Percentiles rank a stretch among this genome's conserved stretches.
Conservation (phyloP, 176 grass and related monocot genomes). For the Musa beccarii region DNA sequence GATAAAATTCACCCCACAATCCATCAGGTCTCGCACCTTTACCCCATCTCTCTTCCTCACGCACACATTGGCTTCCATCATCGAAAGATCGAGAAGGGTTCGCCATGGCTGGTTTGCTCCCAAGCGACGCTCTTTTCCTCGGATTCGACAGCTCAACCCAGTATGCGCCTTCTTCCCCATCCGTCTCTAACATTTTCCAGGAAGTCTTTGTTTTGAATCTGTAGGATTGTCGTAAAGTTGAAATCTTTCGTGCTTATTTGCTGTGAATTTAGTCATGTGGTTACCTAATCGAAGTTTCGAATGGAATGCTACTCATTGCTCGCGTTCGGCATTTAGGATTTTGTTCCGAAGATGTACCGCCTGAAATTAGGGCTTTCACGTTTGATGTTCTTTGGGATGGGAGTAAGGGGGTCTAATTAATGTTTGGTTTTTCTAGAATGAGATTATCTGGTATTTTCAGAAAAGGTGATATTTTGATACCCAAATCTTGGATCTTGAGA, state of each 20-base stretch:
- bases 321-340: not conserved
- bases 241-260: not conserved
- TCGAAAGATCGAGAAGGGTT: not conserved
- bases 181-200: not conserved
- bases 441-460: not conserved
- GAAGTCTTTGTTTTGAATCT: not conserved
- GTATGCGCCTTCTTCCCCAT: slow-evolving; percentile 23
- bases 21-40: not conserved
- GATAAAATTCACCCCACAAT: too few species aligned
- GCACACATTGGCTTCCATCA: not conserved
- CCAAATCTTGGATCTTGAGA: not conserved
- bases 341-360: not conserved
- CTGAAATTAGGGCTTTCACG: not conserved
- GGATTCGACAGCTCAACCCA: slow-evolving; percentile 94
- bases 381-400: not conserved
- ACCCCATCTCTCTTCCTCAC: not conserved
- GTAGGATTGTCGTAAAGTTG: not conserved
- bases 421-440: too few species aligned
- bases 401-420: not conserved
- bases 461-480: not conserved
- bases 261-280: not conserved
- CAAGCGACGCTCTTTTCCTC: slow-evolving; percentile 73
- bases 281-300: not conserved
- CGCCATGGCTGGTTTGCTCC: slow-evolving; percentile 34
- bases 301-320: not conserved